A percentile compares a stretch with the other conserved stretches of the same genome.
Evolutionary conservation across 2,329 filamentous ascomycete species (phyloP).

Genomic region (Talaromyces rugulosus): DNA sequence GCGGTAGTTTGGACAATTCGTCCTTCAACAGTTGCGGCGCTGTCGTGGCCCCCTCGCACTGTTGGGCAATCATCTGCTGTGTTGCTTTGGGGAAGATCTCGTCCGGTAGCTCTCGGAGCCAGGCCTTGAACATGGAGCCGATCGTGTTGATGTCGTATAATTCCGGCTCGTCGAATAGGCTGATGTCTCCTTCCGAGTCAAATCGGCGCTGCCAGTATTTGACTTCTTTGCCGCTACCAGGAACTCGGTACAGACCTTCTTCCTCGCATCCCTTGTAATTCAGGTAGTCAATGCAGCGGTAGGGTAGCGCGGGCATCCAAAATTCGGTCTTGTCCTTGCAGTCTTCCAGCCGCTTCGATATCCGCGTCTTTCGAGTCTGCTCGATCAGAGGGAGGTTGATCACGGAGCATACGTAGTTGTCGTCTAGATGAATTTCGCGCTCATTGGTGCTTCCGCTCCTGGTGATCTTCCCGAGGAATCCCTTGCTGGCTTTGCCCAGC

Average conservation of each 20-base stretch:
- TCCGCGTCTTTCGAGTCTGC: conserved; percentile 84
- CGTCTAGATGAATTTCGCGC: conserved; percentile 68
- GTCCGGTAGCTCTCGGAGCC: conserved; percentile 90
- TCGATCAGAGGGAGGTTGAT: conserved; percentile 83
- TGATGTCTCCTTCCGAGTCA: conserved; percentile 83
- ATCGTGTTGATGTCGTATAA: conserved; percentile 96
- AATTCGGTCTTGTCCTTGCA: conserved; percentile 96
- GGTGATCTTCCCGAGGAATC: conserved; percentile 73
- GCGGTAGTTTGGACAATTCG: conserved; percentile 87
- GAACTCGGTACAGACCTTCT: conserved; percentile 87
- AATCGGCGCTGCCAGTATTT: conserved; percentile 92
- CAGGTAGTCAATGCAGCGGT: conserved; percentile 92
- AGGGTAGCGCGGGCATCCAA: conserved; percentile 96
- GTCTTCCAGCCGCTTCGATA: conserved; percentile 81
- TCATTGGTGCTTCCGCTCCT: conserved; percentile 66
- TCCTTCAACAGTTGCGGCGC: conserved; percentile 85
- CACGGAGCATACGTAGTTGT: conserved; percentile 78
- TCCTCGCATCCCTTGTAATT: conserved; percentile 94
- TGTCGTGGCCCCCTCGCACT: conserved; percentile 72
- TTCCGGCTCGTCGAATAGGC: conserved; percentile 80
- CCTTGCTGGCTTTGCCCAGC: conserved; percentile 69
- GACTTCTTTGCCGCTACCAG: conserved; percentile 83
- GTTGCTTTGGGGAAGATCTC: conserved; percentile 84
- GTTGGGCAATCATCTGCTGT: conserved; percentile 73
- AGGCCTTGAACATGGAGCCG: conserved; percentile 92